A percentile compares a stretch with the other conserved stretches of the same genome.
Evolutionary conservation across 2,329 filamentous ascomycete species (phyloP).

Genomic region (Beauveria australis): DNA sequence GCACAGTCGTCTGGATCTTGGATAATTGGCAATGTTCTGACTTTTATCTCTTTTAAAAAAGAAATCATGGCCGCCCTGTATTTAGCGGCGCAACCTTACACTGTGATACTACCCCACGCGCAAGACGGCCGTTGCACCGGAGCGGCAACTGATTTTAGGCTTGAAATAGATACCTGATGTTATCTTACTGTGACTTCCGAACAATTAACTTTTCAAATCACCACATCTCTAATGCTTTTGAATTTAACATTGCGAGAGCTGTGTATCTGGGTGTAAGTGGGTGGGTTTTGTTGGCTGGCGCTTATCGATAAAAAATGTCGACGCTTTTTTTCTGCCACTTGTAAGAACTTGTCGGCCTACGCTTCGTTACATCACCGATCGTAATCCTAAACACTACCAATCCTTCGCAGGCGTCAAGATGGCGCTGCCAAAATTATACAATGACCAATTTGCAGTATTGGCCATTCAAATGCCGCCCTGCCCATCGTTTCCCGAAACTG

Average conservation of each 20-base stretch:
- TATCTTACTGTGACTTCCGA: too few relatives aligned
- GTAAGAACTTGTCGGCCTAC: neutral
- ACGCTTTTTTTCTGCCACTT: neutral
- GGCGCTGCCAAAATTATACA: slow-evolving; percentile 18
- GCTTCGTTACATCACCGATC: neutral
- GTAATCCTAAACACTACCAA: neutral
- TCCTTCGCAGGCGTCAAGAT: slow-evolving; percentile 15
- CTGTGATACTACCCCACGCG: too few relatives aligned
- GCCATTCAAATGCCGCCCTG: slow-evolving; percentile 57
- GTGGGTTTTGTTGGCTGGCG: neutral
- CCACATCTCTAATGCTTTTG: too few relatives aligned
- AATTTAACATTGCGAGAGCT: too few relatives aligned
- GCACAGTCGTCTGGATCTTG: neutral
- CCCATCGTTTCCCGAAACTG: slow-evolving; percentile 52
- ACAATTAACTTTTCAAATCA: too few relatives aligned
- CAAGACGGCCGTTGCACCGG: too few relatives aligned
- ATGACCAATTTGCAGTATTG: slow-evolving; percentile 59
- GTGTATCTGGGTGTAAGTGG: neutral
- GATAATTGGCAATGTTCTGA: neutral
- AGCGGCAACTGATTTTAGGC: too few relatives aligned
- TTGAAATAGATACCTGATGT: too few relatives aligned
- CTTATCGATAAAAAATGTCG: slow-evolving; percentile 3
- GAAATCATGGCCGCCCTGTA: neutral
- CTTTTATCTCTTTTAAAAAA: neutral
- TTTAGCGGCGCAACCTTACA: neutral